Evolutionary conservation across 2,329 filamentous ascomycete species (phyloP).

Genomic region (Aspergillus ruber): DNA sequence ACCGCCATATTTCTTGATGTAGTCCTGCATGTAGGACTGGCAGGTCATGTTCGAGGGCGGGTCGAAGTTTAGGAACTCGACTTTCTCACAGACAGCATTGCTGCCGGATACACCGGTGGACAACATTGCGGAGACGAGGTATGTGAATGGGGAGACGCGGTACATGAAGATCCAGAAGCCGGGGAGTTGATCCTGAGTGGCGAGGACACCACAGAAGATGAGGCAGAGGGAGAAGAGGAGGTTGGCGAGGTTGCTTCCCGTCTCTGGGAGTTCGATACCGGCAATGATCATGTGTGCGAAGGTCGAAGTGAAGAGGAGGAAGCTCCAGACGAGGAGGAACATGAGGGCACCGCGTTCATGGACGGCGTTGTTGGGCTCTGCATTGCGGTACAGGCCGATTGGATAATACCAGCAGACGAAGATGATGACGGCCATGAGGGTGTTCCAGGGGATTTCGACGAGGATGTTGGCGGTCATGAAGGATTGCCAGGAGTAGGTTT

Average conservation of each 20-base stretch:
- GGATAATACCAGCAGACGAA: conserved; percentile 65
- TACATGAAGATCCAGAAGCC: conserved; percentile 79
- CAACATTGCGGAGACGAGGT: conserved; percentile 45
- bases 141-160: conserved; percentile 60
- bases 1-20: conserved; percentile 34
- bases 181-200: conserved; percentile 52
- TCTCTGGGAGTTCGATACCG: conserved; percentile 62
- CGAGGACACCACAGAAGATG: conserved; percentile 51
- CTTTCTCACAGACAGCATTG: conserved; percentile 21
- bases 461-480: conserved; percentile 67
- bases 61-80: conserved; percentile 26
- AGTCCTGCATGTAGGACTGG: conserved; percentile 40
- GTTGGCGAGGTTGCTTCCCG: conserved; percentile 58
- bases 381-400: conserved; percentile 43
- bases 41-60: conserved; percentile 60
- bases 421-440: conserved; percentile 56
- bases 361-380: conserved; percentile 32
- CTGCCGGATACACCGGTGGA: conserved; percentile 33
- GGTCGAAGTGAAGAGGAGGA: conserved; percentile 65
- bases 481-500: conserved; percentile 67
- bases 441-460: conserved; percentile 64
- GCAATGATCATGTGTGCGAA: conserved; percentile 71
- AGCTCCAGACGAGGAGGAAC: conserved; percentile 57
- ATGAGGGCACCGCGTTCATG: conserved; percentile 57
- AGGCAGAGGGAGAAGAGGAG: conserved; percentile 54